Evolutionary conservation across 495 filamentous ascomycete genomes (phyloP).

Genomic region (Lasiosphaeris hirsuta): DNA sequence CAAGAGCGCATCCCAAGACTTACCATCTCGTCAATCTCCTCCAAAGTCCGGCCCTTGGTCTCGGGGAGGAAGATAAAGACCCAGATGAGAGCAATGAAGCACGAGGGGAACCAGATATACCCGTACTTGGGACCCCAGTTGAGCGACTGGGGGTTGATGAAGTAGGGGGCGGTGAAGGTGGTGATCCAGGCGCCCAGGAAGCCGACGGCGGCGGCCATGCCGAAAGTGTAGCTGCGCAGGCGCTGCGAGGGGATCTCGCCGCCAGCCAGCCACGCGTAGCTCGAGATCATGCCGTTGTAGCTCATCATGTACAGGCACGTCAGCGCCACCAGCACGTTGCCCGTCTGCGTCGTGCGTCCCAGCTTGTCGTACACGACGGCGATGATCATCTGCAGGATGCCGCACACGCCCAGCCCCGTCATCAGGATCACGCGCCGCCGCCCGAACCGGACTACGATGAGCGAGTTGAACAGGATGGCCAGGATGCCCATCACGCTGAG

Average conservation of each 20-base stretch:
- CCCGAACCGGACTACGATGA: conserved; percentile 52
- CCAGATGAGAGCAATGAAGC: conserved; percentile 28
- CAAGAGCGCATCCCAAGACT: not conserved
- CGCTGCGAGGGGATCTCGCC: conserved; percentile 57
- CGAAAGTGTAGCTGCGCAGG: conserved; percentile 55
- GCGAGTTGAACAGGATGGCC: conserved; percentile 54
- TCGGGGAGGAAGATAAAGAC: conserved; percentile 51
- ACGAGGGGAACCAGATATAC: conserved; percentile 51
- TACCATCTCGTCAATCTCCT: conserved; percentile 55
- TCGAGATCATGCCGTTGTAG: conserved; percentile 54
- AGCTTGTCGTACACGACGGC: conserved; percentile 52
- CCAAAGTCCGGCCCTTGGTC: conserved; percentile 50
- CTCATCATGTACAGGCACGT: conserved; percentile 55
- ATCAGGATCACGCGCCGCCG: conserved; percentile 53
- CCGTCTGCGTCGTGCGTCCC: conserved; percentile 45
- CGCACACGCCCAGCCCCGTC: conserved; percentile 50
- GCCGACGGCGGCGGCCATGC: conserved; percentile 51
- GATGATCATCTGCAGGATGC: conserved; percentile 51
- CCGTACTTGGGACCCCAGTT: conserved; percentile 57
- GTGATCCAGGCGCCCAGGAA: conserved; percentile 56
- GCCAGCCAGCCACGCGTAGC: conserved; percentile 59
- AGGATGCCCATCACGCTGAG: conserved; percentile 53
- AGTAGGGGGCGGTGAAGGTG: conserved; percentile 59
- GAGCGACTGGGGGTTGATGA: conserved; percentile 55
- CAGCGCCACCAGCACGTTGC: conserved; percentile 51